Percentiles rank a stretch among this genome's conserved stretches.
These are phyloP conservation scores for Liquidambar formosana DNA, from an alignment of 164 flowering plant species.

Conservation along the genomic window DNA sequence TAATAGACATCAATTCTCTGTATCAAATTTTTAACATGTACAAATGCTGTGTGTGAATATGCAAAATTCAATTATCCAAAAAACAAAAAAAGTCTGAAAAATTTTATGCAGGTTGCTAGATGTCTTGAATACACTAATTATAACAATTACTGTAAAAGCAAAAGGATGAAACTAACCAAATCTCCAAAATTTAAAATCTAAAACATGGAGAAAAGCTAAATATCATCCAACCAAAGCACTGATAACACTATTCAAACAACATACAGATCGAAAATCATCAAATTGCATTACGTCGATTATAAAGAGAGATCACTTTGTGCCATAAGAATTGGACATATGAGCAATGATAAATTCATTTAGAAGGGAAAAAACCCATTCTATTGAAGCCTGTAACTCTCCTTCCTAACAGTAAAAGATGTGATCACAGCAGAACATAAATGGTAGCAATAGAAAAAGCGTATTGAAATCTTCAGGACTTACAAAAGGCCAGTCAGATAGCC, in stretches of 20 bases:
- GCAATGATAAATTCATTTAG: not conserved
- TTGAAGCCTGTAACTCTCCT: too few species aligned
- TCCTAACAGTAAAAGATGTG: too few species aligned
- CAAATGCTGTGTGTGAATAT: too few species aligned
- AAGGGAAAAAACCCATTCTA: too few species aligned
- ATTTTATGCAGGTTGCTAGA: too few species aligned
- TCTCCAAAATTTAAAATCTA: not conserved
- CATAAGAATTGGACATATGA: not conserved
- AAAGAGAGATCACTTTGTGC: not conserved
- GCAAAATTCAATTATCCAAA: too few species aligned
- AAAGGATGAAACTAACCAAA: not conserved
- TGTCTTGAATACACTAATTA: not conserved
- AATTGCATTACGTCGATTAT: not conserved
- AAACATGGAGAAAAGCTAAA: not conserved
- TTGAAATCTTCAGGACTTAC: conserved; percentile 34
- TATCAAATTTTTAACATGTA: too few species aligned
- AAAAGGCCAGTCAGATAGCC: conserved; percentile 63
- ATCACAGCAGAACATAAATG: too few species aligned
- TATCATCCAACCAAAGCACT: not conserved
- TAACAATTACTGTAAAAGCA: not conserved
- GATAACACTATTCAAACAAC: not conserved
- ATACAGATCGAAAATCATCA: not conserved
- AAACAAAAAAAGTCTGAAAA: too few species aligned
- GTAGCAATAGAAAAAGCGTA: too few species aligned
- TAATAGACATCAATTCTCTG: too few species aligned